These are phyloP conservation scores for Oleoguttula mirabilis DNA, from an alignment of 495 filamentous ascomycete genomes.

Conservation along the genomic window DNA sequence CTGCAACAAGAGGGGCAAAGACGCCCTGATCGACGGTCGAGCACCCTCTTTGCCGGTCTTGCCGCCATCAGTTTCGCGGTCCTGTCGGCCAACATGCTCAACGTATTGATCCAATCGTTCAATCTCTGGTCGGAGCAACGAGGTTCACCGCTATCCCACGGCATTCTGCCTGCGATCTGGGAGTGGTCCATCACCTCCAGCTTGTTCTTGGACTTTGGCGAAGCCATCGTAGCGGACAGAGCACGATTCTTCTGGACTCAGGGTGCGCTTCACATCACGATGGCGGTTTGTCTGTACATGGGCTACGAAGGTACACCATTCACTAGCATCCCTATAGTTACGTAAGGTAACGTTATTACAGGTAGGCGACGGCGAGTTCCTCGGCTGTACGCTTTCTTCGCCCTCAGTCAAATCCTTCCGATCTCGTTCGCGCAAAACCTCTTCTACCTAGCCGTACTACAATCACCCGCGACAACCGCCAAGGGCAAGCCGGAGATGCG, in stretches of 20 bases:
- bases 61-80: slow-evolving; percentile 16
- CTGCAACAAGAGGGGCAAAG: not conserved
- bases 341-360: slow-evolving; percentile 2
- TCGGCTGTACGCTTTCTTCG: slow-evolving; percentile 28
- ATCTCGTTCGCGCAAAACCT: slow-evolving; percentile 28
- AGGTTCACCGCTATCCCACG: not conserved
- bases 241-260: slow-evolving; percentile 10
- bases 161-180: slow-evolving; percentile 4
- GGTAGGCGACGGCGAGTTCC: slow-evolving; percentile 20
- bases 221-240: slow-evolving; percentile 9
- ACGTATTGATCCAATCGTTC: slow-evolving; percentile 16
- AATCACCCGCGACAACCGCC: too few species aligned
- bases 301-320: slow-evolving; percentile 16
- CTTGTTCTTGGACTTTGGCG: slow-evolving; percentile 17
- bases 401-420: slow-evolving; percentile 26
- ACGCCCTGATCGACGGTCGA: not conserved
- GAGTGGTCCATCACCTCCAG: slow-evolving; percentile 15
- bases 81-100: slow-evolving; percentile 18
- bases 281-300: slow-evolving; percentile 14
- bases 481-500: too few species aligned
- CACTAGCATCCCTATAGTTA: too few species aligned
- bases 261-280: slow-evolving; percentile 9
- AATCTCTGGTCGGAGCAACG: not conserved
- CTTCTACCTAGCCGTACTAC: too few species aligned
- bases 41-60: slow-evolving; percentile 4